phyloP scores from a whole-genome alignment of 2,329 filamentous ascomycete species.

The Davidsoniella eucalypti region DNA sequence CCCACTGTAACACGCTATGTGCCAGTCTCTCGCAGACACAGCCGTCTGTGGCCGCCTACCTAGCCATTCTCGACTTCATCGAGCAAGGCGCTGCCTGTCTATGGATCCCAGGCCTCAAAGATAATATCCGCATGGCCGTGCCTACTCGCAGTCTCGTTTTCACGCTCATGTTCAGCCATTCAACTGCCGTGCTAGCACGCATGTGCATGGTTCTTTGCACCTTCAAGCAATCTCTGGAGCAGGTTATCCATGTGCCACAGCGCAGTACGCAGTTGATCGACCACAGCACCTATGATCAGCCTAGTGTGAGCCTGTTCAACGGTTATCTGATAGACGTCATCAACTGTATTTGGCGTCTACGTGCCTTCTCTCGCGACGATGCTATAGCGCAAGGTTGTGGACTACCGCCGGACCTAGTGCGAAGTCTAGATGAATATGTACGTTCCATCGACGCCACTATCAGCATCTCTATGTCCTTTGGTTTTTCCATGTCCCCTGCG shows the following conservation, averaged over 20 bases:
- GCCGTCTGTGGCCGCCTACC: conserved; percentile 27
- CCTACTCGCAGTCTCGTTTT: conserved; percentile 55
- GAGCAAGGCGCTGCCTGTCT: conserved; percentile 42
- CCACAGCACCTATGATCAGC: conserved; percentile 34
- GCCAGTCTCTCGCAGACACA: conserved; percentile 43
- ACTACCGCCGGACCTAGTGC: conserved; percentile 28
- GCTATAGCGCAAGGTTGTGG: conserved; percentile 39
- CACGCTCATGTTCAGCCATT: conserved; percentile 49
- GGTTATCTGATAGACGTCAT: conserved; percentile 75
- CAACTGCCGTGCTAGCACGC: conserved; percentile 46
- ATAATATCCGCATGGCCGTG: conserved; percentile 47
- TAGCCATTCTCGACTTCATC: conserved; percentile 54
- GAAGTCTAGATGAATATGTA: conserved; percentile 32
- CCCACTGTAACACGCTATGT: conserved; percentile 37
- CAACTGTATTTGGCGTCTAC: conserved; percentile 65
- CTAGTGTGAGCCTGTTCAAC: conserved; percentile 57
- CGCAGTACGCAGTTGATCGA: conserved; percentile 28
- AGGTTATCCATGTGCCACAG: conserved; percentile 13
- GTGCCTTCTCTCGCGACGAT: conserved; percentile 49
- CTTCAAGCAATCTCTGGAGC: conserved; percentile 62
- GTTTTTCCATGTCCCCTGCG: conserved; percentile 40
- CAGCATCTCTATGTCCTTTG: conserved; percentile 34
- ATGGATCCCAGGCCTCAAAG: conserved; percentile 32
- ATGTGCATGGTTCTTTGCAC: conserved; percentile 51
- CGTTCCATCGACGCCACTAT: conserved; percentile 29